These are phyloP conservation scores for Naganishia sp. DNA, from an alignment of 1,284 basidiomycete species.

Conservation along the genomic window DNA sequence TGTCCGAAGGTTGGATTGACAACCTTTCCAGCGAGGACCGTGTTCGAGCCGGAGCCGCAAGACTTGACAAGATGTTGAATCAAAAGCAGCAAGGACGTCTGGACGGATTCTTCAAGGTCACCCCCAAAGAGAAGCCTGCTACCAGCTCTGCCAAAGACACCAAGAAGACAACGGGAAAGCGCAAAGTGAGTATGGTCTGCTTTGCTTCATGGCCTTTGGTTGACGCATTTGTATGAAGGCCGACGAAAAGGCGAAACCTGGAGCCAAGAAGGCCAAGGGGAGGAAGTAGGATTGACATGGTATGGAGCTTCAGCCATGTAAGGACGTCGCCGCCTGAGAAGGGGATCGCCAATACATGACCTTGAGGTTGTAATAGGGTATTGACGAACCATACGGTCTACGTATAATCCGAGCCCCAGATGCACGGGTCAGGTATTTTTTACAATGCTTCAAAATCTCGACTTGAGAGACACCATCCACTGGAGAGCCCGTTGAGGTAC, in stretches of 20 bases:
- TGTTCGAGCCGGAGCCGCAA: conserved; percentile 91
- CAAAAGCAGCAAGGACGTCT: conserved; percentile 95
- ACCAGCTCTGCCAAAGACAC: conserved; percentile 41
- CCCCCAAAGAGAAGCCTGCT: conserved; percentile 57
- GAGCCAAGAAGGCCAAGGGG: conserved; percentile 43
- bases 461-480: too few relatives aligned
- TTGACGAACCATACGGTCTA: too few relatives aligned
- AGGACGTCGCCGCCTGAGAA: too few relatives aligned
- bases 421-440: too few relatives aligned
- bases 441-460: too few relatives aligned
- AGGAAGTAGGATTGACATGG: conserved; percentile 37
- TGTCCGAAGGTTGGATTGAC: conserved; percentile 28
- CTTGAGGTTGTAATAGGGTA: too few relatives aligned
- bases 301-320: too few relatives aligned
- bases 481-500: too few relatives aligned
- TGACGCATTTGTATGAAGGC: conserved; percentile 31
- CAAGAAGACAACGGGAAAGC: conserved; percentile 61
- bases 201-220: too few relatives aligned
- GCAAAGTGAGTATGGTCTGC: conserved; percentile 60
- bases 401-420: too few relatives aligned
- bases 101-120: conserved; percentile 89
- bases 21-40: conserved; percentile 76
- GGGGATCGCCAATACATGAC: too few relatives aligned
- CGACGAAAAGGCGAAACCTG: conserved; percentile 42
- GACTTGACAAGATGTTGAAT: conserved; percentile 80